Evolutionary conservation across 768 basidiomycete species (phyloP).

Genomic region (Termitomyces sp.): DNA sequence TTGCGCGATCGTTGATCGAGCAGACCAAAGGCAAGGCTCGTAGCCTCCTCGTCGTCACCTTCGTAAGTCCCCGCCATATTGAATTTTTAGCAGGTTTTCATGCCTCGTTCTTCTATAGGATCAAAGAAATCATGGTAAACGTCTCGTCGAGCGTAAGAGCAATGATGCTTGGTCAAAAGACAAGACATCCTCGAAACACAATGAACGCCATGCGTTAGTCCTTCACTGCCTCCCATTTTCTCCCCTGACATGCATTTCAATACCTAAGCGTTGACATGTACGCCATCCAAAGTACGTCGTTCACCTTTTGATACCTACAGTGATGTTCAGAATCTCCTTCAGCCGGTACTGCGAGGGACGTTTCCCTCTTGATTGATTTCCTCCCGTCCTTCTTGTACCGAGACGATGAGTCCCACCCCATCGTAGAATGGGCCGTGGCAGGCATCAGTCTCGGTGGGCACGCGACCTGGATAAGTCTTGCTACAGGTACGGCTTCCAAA

Average conservation of each 20-base stretch:
- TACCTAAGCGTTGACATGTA: slow-evolving; percentile 45
- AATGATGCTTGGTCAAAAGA: slow-evolving; percentile 37
- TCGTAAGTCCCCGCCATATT: slow-evolving; percentile 27
- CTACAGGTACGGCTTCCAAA: slow-evolving; percentile 33
- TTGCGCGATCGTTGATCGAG: slow-evolving; percentile 26
- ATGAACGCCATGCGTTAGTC: slow-evolving; percentile 42
- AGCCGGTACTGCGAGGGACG: slow-evolving; percentile 71
- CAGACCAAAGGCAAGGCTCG: slow-evolving; percentile 12
- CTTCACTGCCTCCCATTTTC: background rate
- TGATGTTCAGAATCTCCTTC: background rate
- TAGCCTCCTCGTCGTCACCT: slow-evolving; percentile 35
- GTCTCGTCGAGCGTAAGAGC: slow-evolving; percentile 29
- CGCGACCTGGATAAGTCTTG: slow-evolving; percentile 70
- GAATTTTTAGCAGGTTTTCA: no score
- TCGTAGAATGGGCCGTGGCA: slow-evolving; percentile 68
- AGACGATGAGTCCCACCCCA: slow-evolving; percentile 45
- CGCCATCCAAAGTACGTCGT: slow-evolving; percentile 37
- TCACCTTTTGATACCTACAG: background rate
- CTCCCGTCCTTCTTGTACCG: slow-evolving; percentile 77
- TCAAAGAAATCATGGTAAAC: slow-evolving; percentile 45
- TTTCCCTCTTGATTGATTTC: slow-evolving; percentile 81
- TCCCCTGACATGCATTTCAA: background rate
- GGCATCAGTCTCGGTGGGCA: slow-evolving; percentile 88
- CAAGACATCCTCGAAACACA: slow-evolving; percentile 21
- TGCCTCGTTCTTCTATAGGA: slow-evolving; percentile 29